Evolutionary conservation across 2,329 filamentous ascomycete genomes (phyloP).

Genomic region (Alternaria panax): DNA sequence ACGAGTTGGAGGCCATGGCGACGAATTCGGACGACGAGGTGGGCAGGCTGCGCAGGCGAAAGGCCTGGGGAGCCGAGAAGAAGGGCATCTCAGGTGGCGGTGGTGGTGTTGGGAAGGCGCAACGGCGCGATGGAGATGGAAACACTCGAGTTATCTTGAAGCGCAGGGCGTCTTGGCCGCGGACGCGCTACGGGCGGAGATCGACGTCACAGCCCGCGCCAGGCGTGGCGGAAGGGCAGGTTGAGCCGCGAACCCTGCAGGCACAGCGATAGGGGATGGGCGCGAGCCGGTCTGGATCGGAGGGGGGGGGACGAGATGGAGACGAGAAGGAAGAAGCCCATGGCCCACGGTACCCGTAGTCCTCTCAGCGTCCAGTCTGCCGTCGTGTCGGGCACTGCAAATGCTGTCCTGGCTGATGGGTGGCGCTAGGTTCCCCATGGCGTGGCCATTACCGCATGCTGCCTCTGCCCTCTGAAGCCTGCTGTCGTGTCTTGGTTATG

Average conservation of each 20-base stretch:
- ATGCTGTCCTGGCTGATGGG: constrained; percentile 3
- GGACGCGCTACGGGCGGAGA: constrained; percentile 11
- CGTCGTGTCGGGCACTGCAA: not conserved
- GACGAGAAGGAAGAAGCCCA: constrained; percentile 5
- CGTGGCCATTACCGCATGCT: constrained; percentile 17
- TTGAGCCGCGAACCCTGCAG: constrained; percentile 1
- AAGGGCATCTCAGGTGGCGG: constrained; percentile 37
- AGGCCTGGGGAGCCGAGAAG: constrained; percentile 41
- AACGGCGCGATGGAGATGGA: constrained; percentile 19
- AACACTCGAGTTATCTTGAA: constrained; percentile 25
- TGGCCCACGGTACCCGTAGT: not conserved
- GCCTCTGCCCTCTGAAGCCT: constrained; percentile 11
- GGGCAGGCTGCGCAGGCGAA: constrained; percentile 46
- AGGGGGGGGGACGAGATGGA: not conserved
- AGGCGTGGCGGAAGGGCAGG: constrained; percentile 6
- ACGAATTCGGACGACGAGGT: constrained; percentile 34
- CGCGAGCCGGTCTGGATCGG: not conserved
- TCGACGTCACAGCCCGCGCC: constrained; percentile 19
- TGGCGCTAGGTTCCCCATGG: constrained; percentile 4
- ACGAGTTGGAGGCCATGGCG: constrained; percentile 46
- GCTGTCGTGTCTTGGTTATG: constrained; percentile 23
- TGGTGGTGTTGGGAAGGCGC: constrained; percentile 14
- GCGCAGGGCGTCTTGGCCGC: constrained; percentile 26
- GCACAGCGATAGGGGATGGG: not conserved
- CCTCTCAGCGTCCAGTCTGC: too few relatives aligned